phyloP scores from a whole-genome alignment of 129 eudicot species.

The Pseudognaphalium luteoalbum region DNA sequence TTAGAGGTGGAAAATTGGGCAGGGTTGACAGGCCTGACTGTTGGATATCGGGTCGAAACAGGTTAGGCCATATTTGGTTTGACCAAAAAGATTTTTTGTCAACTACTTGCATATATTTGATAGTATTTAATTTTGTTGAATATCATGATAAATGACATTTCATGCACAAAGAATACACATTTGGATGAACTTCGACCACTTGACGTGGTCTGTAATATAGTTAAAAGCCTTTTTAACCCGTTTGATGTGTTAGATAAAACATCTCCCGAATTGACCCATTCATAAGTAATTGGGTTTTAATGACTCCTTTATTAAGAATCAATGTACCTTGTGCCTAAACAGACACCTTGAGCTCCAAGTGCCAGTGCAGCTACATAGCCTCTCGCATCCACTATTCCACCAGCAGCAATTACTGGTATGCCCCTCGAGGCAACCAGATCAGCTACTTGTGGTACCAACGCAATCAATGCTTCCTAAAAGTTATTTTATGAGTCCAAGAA shows the following conservation, averaged over 20 bases:
- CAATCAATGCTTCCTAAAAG: conserved; percentile 55
- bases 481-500: background rate
- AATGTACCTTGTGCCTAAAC: conserved; percentile 83
- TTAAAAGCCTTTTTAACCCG: background rate
- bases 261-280: background rate
- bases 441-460: conserved; percentile 74
- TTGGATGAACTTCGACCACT: background rate
- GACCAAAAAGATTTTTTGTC: background rate
- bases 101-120: background rate
- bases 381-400: conserved; percentile 90
- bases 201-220: background rate
- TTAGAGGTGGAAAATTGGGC: background rate
- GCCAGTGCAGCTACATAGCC: conserved; percentile 97
- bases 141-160: background rate
- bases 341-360: conserved; percentile 90
- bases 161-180: background rate
- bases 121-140: background rate
- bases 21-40: too few relatives aligned
- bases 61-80: background rate
- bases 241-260: background rate
- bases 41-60: background rate
- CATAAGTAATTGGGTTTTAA: background rate
- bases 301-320: conserved; percentile 9
- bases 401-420: conserved; percentile 90
- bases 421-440: conserved; percentile 63